Conservation (phyloP, 306 rosid genomes). For the Castanospermum australe region DNA sequence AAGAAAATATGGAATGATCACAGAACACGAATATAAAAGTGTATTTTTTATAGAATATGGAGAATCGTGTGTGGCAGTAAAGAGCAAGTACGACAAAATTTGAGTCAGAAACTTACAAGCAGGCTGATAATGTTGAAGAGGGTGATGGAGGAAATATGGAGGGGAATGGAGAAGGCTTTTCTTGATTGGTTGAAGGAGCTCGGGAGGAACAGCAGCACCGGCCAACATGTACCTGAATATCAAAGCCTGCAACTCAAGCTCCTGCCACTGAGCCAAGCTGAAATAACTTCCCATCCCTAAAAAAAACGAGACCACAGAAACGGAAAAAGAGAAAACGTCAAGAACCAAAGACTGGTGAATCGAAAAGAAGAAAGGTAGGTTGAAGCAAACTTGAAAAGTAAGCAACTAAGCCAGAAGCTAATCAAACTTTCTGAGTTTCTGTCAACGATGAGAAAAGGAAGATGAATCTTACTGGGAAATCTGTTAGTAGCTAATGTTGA, state of each 20-base stretch:
- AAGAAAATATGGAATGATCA: neutral
- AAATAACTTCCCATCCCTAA: constrained; percentile 82
- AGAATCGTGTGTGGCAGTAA: neutral
- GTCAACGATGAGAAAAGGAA: neutral
- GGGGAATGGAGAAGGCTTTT: constrained; percentile 65
- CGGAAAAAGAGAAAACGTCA: neutral
- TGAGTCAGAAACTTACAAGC: constrained; percentile 53
- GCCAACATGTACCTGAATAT: constrained; percentile 86
- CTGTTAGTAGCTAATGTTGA: constrained; percentile 46
- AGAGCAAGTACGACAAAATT: neutral
- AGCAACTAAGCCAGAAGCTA: constrained; percentile 14
- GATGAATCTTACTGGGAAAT: constrained; percentile 60
- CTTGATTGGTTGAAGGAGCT: constrained; percentile 86
- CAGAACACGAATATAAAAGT: neutral
- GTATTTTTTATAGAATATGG: neutral
- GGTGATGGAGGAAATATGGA: constrained; percentile 52
- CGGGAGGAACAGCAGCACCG: constrained; percentile 85
- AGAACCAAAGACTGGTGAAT: constrained; percentile 5
- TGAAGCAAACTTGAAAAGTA: constrained; percentile 26
- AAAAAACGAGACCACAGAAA: neutral
- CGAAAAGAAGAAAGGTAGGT: constrained; percentile 6
- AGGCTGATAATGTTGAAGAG: constrained; percentile 69
- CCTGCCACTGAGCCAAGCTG: constrained; percentile 91
- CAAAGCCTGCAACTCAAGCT: constrained; percentile 92
- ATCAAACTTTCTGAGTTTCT: constrained; percentile 20